Base-by-base conservation (phyloP, 495 filamentous ascomycete genomes). In the Hyaloscypha bicolor region DNA sequence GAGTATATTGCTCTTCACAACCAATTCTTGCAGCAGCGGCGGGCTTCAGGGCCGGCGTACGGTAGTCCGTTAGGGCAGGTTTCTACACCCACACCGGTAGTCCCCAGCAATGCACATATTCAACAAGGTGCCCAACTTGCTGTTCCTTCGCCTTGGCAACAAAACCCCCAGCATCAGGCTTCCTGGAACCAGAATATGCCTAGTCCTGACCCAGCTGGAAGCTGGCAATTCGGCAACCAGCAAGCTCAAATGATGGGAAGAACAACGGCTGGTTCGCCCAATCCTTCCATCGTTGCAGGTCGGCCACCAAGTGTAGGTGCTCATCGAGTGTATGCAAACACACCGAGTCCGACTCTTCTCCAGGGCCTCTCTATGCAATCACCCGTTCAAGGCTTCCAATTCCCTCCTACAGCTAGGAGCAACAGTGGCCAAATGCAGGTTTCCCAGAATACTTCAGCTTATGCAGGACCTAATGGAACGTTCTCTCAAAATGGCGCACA, bases 291-390 rank as follows among this genome's bases (percentile, higher is more conserved):
- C 31, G 22, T 55, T 12, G 29, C 67, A 9, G 31, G 55, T 6
- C 55, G 56, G 25, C 31, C 61, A 22, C 52, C 45, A 52, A 66
- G 63, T 66, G 55, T 64, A 22, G 42, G 42, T 8, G n/a, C 63
- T 45, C 58, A 66, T 25, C 58, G 53, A 56, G 45, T 37, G 9
- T 32, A 66, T 39, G 21, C 53, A 9, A 62, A 63, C 30, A 60
- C 53, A 31, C 59, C 65, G 37, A 68, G 65, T 33, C 65, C 65
- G 14, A 62, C 53, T 14, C 22, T 68, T 25, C 32, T 66, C 4
- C 69, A 71, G 31, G 33, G 55, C 3, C 53, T 64, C 9, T 52
- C 65, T 29, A 64, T 68, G 62, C 31, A 65, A 12, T 71, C 69
- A 6, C 62, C 68, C n/a, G 45, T 58, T 2, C 69, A 61, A 61